phyloP scores from a whole-genome alignment of 2,329 filamentous ascomycete species.

The Juglanconis oblonga region DNA sequence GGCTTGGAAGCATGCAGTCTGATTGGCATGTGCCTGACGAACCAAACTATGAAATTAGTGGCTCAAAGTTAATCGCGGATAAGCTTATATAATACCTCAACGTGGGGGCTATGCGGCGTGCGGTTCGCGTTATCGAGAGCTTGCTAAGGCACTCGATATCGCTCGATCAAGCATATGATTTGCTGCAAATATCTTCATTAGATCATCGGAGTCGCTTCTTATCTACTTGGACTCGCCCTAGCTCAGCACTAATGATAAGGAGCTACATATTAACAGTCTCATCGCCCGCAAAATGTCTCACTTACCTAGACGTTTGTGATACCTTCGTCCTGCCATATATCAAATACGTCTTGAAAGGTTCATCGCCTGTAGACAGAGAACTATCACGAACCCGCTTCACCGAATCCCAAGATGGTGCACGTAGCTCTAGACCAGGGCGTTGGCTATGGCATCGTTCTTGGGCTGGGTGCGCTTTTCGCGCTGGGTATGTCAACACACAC shows the following conservation, averaged over 20 bases:
- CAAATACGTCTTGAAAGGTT: neutral
- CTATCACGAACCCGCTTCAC: neutral
- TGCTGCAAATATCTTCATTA: neutral
- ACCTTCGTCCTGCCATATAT: neutral
- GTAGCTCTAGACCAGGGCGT: constrained; percentile 56
- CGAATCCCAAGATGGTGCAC: constrained; percentile 23
- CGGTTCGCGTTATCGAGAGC: too few relatives aligned
- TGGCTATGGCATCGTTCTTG: constrained; percentile 76
- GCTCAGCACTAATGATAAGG: neutral
- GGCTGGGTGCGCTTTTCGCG: constrained; percentile 71
- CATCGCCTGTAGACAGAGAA: neutral
- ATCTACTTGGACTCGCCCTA: neutral
- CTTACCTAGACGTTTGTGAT: neutral
- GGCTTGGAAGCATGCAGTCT: too few relatives aligned
- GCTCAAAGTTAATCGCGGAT: too few relatives aligned
- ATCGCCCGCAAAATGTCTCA: neutral
- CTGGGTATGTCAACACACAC: constrained; percentile 41
- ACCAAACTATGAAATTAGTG: too few relatives aligned
- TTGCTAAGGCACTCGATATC: too few relatives aligned
- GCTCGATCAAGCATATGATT: neutral
- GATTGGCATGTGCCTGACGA: too few relatives aligned
- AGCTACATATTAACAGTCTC: neutral
- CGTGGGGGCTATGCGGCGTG: too few relatives aligned
- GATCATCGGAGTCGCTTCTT: neutral
- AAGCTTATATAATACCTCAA: too few relatives aligned